Base-by-base conservation (phyloP, 352 stramenopile genomes). In the Phytophthora hybrid region DNA sequence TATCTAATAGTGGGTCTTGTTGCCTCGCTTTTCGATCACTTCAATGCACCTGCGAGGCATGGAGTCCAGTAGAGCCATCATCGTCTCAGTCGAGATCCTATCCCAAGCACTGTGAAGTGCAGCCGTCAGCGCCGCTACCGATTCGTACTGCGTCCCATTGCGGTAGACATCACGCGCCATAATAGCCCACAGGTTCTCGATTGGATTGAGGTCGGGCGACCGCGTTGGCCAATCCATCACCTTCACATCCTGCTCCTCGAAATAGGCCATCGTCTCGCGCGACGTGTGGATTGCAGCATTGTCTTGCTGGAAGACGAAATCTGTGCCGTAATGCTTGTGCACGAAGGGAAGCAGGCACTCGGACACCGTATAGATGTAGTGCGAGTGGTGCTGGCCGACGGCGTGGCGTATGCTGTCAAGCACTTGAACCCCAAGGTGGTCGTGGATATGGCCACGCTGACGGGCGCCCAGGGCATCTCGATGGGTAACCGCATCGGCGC, bases 391-490 rank as follows among this genome's bases (percentile, higher is more conserved):
- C 80, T 99, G n/a, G 88, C 76, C 9, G 97, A 99, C 77, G 96
- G 93, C 14, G 94, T 98, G 8, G 94, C 94, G 18, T 98, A 98
- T 71, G 95, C 92, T 1, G 93, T 88, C 41, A 96, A 97, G 65
- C 92, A 98, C 79, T 80, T 98, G 37, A 89, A 96, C 59, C 82
- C 91, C 32, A 84, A 90, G 59, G 77, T 98, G 32, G 83, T 99
- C n/a, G 76, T 99, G n/a, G 95, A 99, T 74, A 98, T 99, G 93
- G 96, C 96, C 7, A 99, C 97, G 19, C 78, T 99, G 18, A 99
- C 97, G 3, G 97, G 97, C 23, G 97, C 97, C 0, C 96, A 99
- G 74, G 82, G 96, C 14, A 93, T 99, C 23, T 79, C 91, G 10
- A 99, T 96, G 13, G 96, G 97, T n/a, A 89, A 96, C 47, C 84